Evolutionary conservation across 805 yeast genomes (phyloP), one percentile per base, ranked within the genome.

Genomic region (Dipodascus geniculatus): DNA sequence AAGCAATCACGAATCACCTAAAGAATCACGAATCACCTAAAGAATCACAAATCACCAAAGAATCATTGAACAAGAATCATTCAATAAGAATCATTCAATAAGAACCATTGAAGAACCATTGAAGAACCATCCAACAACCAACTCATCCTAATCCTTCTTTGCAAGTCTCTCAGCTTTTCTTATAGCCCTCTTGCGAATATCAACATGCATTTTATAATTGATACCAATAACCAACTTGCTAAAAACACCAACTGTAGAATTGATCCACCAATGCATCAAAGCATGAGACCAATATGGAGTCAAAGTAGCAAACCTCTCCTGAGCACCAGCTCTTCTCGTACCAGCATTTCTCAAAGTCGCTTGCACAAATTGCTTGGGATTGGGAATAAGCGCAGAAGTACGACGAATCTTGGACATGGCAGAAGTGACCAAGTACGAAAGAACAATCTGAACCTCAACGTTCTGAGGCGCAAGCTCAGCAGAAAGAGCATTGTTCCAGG

Each of bases 241-340:
- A 71, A 76, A 88, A 47, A 86, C 88, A 23, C 99, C 98, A 50
- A 89, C 82, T 9, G 88, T 78, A 63, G 79, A 78, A 51, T 81
- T 90, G 57, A 90, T 80, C 35, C 54, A 56, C 77, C 86, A 90
- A 67, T 90, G 96, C 83, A 90, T 81, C 52, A 91, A 66, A 1
- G 97, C 98, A 71, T 93, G 99, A 1, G 88, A 70, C 87, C 96
- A 89, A 76, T 75, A 93, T 33, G 99, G 99, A 1, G 98, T 91
- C 54, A 75, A 71, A 1, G 96, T 88, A 33, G 82, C 95, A 62
- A 67, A 87, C 63, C 96, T 80, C 58, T 87, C 96, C 69, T 88
- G 96, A 19, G 98, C 95, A 54, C 99, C 99, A 50, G 82, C 80
- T 8, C 31, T 6, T 61, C 95, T 80, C 65, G 87, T 83, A 22